Percentiles rank a stretch among this genome's conserved stretches.
Evolutionary conservation across 2,329 filamentous ascomycete species (phyloP).

Genomic region (Aquanectria penicillioides): DNA sequence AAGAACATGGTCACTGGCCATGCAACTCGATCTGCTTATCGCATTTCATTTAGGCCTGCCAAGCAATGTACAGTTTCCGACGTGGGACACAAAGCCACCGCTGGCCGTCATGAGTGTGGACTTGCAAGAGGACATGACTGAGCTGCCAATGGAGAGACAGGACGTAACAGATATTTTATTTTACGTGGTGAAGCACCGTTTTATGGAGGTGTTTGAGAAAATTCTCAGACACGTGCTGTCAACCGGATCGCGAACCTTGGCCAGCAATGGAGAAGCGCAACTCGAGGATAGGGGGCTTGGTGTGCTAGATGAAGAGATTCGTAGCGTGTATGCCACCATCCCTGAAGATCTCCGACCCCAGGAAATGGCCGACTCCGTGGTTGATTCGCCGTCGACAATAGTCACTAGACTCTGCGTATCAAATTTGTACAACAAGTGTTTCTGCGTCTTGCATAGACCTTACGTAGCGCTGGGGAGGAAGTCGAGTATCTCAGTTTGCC

Average conservation of each 20-base stretch:
- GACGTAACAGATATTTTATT: not conserved
- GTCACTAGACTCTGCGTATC: not conserved
- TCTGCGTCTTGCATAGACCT: not conserved
- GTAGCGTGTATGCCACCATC: not conserved
- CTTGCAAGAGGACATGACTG: not conserved
- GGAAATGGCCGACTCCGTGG: not conserved
- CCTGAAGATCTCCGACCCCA: not conserved
- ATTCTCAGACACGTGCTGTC: not conserved
- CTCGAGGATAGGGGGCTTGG: not conserved
- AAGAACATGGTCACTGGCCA: constrained; percentile 3
- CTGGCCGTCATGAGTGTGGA: not conserved
- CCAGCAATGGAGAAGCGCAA: not conserved
- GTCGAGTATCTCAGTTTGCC: not conserved
- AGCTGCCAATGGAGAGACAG: not conserved
- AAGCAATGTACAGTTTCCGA: not conserved
- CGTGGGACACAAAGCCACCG: not conserved
- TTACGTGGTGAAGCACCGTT: not conserved
- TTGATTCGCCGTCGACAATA: not conserved
- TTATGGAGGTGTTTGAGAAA: not conserved
- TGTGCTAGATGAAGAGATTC: not conserved
- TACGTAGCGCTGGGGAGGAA: not conserved
- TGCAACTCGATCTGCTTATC: constrained; percentile 1
- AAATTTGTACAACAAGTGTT: not conserved
- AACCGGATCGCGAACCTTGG: not conserved
- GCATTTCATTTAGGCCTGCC: constrained; percentile 2